Evolutionary conservation across 1,139 yeast species (phyloP).

Genomic region (Blastobotrys buckinghamii): DNA sequence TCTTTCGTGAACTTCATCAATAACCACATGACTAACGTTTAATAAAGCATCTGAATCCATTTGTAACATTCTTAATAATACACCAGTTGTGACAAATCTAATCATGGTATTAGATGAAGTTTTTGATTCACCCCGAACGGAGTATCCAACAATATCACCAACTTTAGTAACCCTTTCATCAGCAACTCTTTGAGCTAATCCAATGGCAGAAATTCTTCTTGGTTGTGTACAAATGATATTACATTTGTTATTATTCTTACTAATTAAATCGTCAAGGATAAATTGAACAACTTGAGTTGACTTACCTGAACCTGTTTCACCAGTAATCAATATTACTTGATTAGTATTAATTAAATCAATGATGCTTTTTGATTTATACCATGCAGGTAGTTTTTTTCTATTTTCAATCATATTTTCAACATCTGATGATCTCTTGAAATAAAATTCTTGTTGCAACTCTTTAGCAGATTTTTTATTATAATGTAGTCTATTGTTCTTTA

Average conservation of each 20-base stretch:
- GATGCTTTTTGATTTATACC: constrained; percentile 57
- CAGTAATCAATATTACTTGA: constrained; percentile 74
- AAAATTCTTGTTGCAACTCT: constrained; percentile 15
- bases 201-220: constrained; percentile 90
- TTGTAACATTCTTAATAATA: constrained; percentile 78
- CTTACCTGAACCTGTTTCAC: constrained; percentile 97
- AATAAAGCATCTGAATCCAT: constrained; percentile 38
- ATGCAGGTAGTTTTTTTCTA: constrained; percentile 71
- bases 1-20: constrained; percentile 95
- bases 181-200: constrained; percentile 87
- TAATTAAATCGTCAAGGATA: constrained; percentile 54
- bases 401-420: constrained; percentile 35
- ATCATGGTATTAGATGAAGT: constrained; percentile 58
- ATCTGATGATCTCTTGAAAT: constrained; percentile 18
- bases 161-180: constrained; percentile 65
- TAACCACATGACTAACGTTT: constrained; percentile 61
- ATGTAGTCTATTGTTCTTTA: background rate
- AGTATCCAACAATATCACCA: constrained; percentile 82
- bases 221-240: constrained; percentile 90
- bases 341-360: constrained; percentile 50
- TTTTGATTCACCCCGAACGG: constrained; percentile 84
- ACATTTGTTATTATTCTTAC: constrained; percentile 39
- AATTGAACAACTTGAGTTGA: constrained; percentile 93
- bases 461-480: constrained; percentile 12
- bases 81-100: constrained; percentile 89